Percentiles rank a stretch among this genome's conserved stretches.
Evolutionary conservation across 2,329 filamentous ascomycete genomes (phyloP).

Genomic region (Paraconiothyrium brasiliense): DNA sequence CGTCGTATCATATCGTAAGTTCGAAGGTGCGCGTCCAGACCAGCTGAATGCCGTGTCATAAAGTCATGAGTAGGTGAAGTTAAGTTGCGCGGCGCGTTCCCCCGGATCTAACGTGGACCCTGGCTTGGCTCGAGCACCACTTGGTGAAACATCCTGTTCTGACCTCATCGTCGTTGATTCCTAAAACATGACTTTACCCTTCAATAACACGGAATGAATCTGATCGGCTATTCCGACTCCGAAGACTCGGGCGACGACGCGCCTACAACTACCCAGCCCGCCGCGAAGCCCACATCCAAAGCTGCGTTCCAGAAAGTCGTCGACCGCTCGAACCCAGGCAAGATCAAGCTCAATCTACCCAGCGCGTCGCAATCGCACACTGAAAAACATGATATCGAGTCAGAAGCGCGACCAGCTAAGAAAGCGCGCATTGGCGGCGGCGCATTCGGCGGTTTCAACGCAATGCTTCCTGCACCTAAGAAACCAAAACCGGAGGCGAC

Average conservation of each 20-base stretch:
- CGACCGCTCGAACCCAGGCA: constrained; percentile 81
- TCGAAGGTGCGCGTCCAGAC: constrained; percentile 34
- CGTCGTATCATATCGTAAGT: constrained; percentile 29
- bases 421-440: constrained; percentile 71
- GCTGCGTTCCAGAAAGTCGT: constrained; percentile 80
- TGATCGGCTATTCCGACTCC: constrained; percentile 86
- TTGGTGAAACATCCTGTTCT: constrained; percentile 10
- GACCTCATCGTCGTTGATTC: constrained; percentile 22
- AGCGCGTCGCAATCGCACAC: constrained; percentile 57
- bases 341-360: constrained; percentile 83
- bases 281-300: constrained; percentile 58
- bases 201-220: constrained; percentile 66
- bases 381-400: constrained; percentile 54
- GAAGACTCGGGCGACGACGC: constrained; percentile 72
- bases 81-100: not conserved
- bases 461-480: constrained; percentile 87
- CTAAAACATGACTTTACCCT: not conserved
- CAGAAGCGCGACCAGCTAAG: constrained; percentile 68
- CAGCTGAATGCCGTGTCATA: constrained; percentile 41
- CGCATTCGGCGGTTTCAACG: constrained; percentile 82
- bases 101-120: constrained; percentile 9
- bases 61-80: constrained; percentile 11
- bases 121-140: constrained; percentile 10
- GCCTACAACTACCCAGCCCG: constrained; percentile 41
- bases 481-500: constrained; percentile 47